Percentiles rank a stretch among this genome's conserved stretches.
phyloP scores from a whole-genome alignment of 208 protist species.

The Wallacemonas sp. region DNA sequence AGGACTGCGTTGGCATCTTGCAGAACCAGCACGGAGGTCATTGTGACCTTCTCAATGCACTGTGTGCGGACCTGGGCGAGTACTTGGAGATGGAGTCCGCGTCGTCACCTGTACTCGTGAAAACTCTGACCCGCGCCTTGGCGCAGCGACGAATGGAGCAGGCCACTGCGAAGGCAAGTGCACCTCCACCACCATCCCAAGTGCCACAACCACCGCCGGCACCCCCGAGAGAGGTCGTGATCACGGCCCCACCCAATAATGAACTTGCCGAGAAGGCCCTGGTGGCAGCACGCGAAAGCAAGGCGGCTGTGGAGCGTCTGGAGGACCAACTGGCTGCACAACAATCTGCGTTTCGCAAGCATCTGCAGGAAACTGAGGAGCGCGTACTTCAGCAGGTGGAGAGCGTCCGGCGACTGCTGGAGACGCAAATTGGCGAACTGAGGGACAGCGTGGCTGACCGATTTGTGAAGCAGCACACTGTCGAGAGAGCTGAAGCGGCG shows the following conservation, averaged over 20 bases:
- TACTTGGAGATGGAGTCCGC: constrained; percentile 9
- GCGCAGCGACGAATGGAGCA: not conserved
- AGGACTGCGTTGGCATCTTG: not conserved
- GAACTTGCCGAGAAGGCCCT: not conserved
- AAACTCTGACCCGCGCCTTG: not conserved
- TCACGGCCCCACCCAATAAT: too few species aligned
- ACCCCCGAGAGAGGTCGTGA: too few species aligned
- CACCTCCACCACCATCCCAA: not conserved
- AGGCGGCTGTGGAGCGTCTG: constrained; percentile 1
- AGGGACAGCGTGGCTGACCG: not conserved
- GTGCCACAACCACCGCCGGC: not conserved
- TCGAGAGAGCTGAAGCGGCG: not conserved
- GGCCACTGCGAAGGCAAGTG: not conserved
- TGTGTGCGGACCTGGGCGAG: constrained; percentile 2
- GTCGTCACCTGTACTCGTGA: not conserved
- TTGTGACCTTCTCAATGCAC: constrained; percentile 6
- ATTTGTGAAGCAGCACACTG: not conserved
- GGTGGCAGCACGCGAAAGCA: not conserved
- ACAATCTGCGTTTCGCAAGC: not conserved
- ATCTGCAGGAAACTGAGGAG: not conserved
- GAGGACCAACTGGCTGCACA: not conserved
- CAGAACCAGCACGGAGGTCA: not conserved
- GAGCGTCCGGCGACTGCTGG: not conserved
- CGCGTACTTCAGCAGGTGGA: not conserved
- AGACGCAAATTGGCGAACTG: not conserved